A percentile compares a stretch with the other conserved stretches of the same genome.
Conservation (phyloP, 352 stramenopile genomes). For the Phytopythium aichiense region DNA sequence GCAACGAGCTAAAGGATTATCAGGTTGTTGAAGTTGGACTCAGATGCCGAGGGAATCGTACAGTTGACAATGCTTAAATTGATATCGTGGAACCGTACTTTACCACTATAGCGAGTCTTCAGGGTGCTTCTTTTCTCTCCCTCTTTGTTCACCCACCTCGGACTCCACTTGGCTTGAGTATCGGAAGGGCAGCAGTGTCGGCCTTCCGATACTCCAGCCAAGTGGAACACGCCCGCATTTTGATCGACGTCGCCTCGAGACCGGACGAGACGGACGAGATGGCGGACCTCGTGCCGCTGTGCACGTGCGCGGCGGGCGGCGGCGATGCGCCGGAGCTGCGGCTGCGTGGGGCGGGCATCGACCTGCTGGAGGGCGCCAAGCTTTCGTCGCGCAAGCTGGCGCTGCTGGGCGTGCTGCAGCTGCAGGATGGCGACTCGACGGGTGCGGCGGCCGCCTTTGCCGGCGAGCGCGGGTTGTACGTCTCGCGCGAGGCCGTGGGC, state of each 20-base stretch:
- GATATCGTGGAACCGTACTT: background rate
- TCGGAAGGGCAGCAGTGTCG: no score
- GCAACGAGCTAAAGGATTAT: no score
- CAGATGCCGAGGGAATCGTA: background rate
- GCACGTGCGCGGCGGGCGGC: constrained; percentile 27
- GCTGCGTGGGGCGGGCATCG: constrained; percentile 37
- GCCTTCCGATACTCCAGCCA: background rate
- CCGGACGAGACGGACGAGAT: constrained; percentile 1
- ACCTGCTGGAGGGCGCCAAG: constrained; percentile 45
- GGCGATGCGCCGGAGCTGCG: constrained; percentile 22
- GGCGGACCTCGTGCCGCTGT: constrained; percentile 51
- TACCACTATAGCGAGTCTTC: background rate
- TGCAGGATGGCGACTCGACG: constrained; percentile 11
- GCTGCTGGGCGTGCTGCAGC: constrained; percentile 52
- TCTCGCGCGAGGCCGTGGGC: constrained; percentile 37
- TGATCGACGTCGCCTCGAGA: background rate
- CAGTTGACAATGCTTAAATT: background rate
- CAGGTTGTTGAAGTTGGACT: background rate
- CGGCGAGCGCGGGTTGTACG: constrained; percentile 47
- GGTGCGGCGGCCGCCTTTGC: constrained; percentile 2
- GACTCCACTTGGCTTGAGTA: background rate
- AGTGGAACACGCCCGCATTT: background rate
- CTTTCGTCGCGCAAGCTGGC: constrained; percentile 46
- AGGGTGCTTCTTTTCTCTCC: background rate
- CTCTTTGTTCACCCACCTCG: background rate